These are phyloP conservation scores for Wickerhamiella sergipiensis DNA, from an alignment of 805 yeast species.

Conservation along the genomic window DNA sequence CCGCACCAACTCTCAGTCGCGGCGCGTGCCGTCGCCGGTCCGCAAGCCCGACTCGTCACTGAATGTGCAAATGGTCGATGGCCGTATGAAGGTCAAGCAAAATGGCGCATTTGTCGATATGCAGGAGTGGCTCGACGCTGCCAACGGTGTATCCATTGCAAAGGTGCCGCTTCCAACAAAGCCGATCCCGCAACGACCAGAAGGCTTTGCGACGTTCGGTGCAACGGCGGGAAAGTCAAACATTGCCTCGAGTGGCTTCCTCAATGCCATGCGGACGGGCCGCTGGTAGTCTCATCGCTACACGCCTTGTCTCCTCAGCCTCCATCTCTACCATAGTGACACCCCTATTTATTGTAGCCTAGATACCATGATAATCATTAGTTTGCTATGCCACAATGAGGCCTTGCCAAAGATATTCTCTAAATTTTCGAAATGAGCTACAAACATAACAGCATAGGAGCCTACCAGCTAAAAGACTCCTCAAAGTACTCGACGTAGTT, in stretches of 20 bases:
- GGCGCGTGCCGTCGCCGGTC: not conserved
- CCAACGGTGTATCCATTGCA: conserved; percentile 2
- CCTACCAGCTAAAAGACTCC: conserved; percentile 54
- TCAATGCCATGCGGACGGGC: conserved; percentile 8
- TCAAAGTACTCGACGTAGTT: conserved; percentile 52
- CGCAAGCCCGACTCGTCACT: not conserved
- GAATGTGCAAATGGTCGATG: conserved; percentile 16
- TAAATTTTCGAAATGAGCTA: too few species aligned
- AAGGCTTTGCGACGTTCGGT: not conserved
- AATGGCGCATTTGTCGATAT: conserved; percentile 15
- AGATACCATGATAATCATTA: too few species aligned
- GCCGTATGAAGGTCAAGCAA: conserved; percentile 18
- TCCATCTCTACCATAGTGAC: too few species aligned
- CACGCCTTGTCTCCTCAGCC: too few species aligned
- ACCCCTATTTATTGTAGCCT: too few species aligned
- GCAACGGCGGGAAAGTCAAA: not conserved
- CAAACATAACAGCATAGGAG: too few species aligned
- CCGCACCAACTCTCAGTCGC: not conserved
- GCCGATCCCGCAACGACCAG: not conserved
- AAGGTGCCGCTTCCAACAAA: not conserved
- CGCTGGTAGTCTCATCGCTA: conserved; percentile 2
- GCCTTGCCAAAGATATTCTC: too few species aligned
- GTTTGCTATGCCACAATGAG: too few species aligned
- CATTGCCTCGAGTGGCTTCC: conserved; percentile 7
- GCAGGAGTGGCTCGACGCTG: conserved; percentile 20